Evolutionary conservation across 108 stramenopile genomes (phyloP).

Genomic region (Pseudonitzschia multistriata): DNA sequence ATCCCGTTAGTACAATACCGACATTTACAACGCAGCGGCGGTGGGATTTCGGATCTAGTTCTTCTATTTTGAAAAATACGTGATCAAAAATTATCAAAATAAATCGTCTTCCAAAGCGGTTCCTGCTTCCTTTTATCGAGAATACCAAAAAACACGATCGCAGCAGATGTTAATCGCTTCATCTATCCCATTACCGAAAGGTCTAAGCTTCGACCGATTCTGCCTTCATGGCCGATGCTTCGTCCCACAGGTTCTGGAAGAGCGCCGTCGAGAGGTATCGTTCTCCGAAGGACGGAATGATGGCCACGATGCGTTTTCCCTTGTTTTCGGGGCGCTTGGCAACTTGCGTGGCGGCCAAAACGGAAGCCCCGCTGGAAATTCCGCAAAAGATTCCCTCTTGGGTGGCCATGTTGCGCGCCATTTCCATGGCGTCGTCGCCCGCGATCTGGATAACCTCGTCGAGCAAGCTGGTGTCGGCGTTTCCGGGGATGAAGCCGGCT

Average conservation of each 20-base stretch:
- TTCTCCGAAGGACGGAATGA: slow-evolving; percentile 82
- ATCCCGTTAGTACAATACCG: no score
- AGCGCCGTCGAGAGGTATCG: slow-evolving; percentile 76
- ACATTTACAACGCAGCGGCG: no score
- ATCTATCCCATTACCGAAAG: neutral
- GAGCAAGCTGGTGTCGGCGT: slow-evolving; percentile 57
- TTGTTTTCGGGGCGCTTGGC: slow-evolving; percentile 68
- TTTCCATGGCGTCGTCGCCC: slow-evolving; percentile 67
- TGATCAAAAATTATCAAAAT: no score
- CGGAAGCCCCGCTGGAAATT: slow-evolving; percentile 66
- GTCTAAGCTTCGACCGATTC: slow-evolving; percentile 46
- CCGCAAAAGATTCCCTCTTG: slow-evolving; percentile 65
- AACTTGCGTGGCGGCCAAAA: slow-evolving; percentile 66
- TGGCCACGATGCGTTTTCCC: slow-evolving; percentile 65
- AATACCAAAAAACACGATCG: no score
- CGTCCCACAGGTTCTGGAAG: slow-evolving; percentile 93
- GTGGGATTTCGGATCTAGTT: no score
- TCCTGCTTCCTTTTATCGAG: no score
- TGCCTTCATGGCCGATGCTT: slow-evolving; percentile 72
- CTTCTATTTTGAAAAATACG: no score
- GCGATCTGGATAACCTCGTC: slow-evolving; percentile 71
- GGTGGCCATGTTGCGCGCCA: slow-evolving; percentile 58
- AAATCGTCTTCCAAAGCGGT: no score
- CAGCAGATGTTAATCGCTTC: neutral
- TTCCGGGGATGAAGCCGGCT: slow-evolving; percentile 62